Evolutionary conservation across 2,329 filamentous ascomycete species (phyloP).

Genomic region (Diaporthe sp.): DNA sequence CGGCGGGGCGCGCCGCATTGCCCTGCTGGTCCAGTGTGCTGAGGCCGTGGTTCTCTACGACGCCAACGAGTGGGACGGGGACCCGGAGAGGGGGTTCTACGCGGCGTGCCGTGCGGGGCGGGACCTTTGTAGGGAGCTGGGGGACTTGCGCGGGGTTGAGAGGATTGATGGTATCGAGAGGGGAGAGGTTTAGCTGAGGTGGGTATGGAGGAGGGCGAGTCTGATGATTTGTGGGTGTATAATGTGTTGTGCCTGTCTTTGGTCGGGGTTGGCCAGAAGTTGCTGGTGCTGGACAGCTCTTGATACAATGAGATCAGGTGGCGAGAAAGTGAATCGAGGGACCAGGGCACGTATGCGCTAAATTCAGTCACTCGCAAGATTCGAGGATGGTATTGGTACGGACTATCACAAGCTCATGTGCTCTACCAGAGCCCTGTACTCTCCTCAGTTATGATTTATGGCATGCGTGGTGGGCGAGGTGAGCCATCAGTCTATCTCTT

Average conservation of each 20-base stretch:
- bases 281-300: not conserved
- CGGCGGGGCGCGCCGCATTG: conserved; percentile 48
- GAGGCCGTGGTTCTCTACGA: conserved; percentile 47
- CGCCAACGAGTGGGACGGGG: conserved; percentile 42
- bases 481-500: not conserved
- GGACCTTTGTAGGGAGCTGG: conserved; percentile 33
- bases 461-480: not conserved
- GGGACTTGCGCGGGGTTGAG: conserved; percentile 29
- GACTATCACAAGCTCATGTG: not conserved
- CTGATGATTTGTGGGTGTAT: not conserved
- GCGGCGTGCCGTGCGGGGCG: conserved; percentile 33
- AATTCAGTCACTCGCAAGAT: not conserved
- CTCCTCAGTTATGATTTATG: too few relatives aligned
- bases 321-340: not conserved
- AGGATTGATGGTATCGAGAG: not conserved
- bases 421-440: too few relatives aligned
- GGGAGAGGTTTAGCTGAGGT: not conserved
- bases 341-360: too few relatives aligned
- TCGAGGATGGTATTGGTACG: not conserved
- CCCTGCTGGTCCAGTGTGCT: conserved; percentile 47
- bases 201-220: not conserved
- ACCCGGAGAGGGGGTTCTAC: conserved; percentile 33
- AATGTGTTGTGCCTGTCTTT: not conserved
- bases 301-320: not conserved
- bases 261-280: not conserved